These are phyloP conservation scores for Immersiella caudata DNA, from an alignment of 495 filamentous ascomycete species.

Conservation along the genomic window DNA sequence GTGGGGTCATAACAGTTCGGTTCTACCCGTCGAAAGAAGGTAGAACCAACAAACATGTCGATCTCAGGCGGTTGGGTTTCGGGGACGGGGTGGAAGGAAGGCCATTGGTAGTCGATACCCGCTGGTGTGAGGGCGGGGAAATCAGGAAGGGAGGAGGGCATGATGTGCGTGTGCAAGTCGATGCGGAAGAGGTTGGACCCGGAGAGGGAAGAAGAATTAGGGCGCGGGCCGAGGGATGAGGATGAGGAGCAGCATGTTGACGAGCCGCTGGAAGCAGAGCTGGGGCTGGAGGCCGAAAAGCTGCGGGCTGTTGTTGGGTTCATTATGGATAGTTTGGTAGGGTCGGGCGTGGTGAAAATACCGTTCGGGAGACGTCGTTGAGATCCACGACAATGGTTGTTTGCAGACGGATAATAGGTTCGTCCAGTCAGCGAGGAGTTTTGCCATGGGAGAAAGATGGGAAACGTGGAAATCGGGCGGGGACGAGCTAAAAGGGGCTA, in stretches of 20 bases:
- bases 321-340: not conserved
- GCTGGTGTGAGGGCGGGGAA: slow-evolving; percentile 22
- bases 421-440: no score
- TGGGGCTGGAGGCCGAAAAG: not conserved
- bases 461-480: not conserved
- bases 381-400: no score
- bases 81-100: slow-evolving; percentile 25
- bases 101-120: slow-evolving; percentile 28
- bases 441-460: no score
- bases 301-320: not conserved
- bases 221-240: slow-evolving; percentile 1
- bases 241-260: slow-evolving; percentile 12
- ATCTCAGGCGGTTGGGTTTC: slow-evolving; percentile 18
- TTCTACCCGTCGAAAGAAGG: slow-evolving; percentile 34
- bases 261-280: not conserved
- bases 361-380: not conserved
- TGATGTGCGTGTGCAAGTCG: slow-evolving; percentile 41
- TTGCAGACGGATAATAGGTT: no score
- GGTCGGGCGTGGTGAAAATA: not conserved
- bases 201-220: slow-evolving; percentile 1
- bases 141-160: slow-evolving; percentile 32
- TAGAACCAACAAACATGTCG: slow-evolving; percentile 35
- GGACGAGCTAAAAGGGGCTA: not conserved
- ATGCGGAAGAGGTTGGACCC: slow-evolving; percentile 32
- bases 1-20: slow-evolving; percentile 31